These are phyloP conservation scores for Scutellaria barbata DNA, from an alignment of 257 asterid genomes.

Conservation along the genomic window DNA sequence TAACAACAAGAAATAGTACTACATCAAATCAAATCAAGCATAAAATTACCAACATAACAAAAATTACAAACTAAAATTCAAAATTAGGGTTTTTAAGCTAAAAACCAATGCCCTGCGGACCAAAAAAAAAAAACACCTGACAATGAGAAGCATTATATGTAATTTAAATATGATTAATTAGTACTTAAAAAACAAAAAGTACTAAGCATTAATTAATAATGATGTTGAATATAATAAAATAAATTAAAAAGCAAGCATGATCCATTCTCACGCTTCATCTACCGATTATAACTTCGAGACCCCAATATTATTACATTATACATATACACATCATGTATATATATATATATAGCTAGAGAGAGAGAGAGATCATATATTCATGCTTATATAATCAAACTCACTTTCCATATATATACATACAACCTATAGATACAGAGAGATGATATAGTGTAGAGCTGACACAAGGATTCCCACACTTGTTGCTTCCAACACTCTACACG, in stretches of 20 bases:
- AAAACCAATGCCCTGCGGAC: background rate
- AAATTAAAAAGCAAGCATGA: constrained; percentile 11
- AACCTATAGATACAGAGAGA: background rate
- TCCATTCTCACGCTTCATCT: constrained; percentile 34
- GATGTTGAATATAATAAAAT: background rate
- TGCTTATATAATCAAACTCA: constrained; percentile 22
- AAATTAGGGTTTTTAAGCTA: background rate
- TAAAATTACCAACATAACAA: too few relatives aligned
- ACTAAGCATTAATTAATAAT: background rate
- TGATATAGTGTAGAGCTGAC: constrained; percentile 44
- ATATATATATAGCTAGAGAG: too few relatives aligned
- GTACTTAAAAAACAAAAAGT: background rate
- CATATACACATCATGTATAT: too few relatives aligned
- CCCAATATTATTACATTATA: background rate
- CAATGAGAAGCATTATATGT: constrained; percentile 10
- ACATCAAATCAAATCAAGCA: too few relatives aligned
- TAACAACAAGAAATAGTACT: too few relatives aligned
- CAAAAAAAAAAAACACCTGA: constrained; percentile 10
- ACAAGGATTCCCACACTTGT: constrained; percentile 69
- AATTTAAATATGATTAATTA: background rate
- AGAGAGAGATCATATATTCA: constrained; percentile 24
- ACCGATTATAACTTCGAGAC: constrained; percentile 26
- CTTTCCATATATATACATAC: background rate
- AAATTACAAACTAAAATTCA: background rate
- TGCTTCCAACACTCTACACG: constrained; percentile 73